A percentile compares a stretch with the other conserved stretches of the same genome.
phyloP scores from a whole-genome alignment of 805 yeast species.

The Candida ipomoeae region DNA sequence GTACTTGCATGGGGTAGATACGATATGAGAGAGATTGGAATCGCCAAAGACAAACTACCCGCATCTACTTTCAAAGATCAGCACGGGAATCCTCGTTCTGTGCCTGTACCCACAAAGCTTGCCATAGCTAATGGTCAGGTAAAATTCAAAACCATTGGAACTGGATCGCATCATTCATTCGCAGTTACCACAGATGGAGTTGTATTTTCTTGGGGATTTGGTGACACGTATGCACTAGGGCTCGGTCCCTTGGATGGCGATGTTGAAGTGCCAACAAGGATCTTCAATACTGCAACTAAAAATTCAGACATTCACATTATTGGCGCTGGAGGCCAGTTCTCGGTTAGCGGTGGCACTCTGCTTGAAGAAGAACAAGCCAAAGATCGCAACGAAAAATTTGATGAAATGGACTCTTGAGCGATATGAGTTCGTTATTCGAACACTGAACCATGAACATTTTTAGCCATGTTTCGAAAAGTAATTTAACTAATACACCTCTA shows the following conservation, averaged over 20 bases:
- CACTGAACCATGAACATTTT: neutral
- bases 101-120: conserved; percentile 79
- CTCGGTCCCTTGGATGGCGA: conserved; percentile 90
- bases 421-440: neutral
- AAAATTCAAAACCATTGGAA: conserved; percentile 48
- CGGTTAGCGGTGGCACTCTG: conserved; percentile 78
- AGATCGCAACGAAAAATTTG: conserved; percentile 48
- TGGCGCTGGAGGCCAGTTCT: conserved; percentile 97
- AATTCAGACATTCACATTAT: conserved; percentile 63
- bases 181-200: conserved; percentile 83
- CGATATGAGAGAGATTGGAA: conserved; percentile 92
- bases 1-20: conserved; percentile 85
- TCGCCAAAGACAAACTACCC: conserved; percentile 63
- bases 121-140: conserved; percentile 27
- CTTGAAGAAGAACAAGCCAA: conserved; percentile 50
- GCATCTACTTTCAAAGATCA: conserved; percentile 69
- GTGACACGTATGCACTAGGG: conserved; percentile 95
- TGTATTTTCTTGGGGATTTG: conserved; percentile 96
- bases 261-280: conserved; percentile 81
- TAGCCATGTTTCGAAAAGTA: neutral
- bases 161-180: conserved; percentile 90
- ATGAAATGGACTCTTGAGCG: conserved; percentile 38
- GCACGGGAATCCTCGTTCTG: conserved; percentile 75
- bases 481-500: neutral
- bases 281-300: conserved; percentile 90